These are phyloP conservation scores for Gliomastix tumulicola DNA, from an alignment of 2,329 filamentous ascomycete genomes.

Conservation along the genomic window DNA sequence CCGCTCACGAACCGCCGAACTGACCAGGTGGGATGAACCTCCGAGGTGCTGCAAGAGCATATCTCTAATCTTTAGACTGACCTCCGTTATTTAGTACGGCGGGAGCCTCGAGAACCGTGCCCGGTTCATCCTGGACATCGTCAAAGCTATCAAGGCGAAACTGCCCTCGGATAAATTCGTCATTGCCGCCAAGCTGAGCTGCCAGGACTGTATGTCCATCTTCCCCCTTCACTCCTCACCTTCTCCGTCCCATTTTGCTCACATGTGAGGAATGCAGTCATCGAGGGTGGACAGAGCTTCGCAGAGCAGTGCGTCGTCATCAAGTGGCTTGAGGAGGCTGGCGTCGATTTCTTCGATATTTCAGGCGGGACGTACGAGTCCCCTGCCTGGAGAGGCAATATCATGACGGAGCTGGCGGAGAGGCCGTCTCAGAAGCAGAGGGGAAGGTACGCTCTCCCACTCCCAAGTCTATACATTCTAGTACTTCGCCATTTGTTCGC, in stretches of 20 bases:
- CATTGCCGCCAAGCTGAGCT: conserved; percentile 1
- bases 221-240: too few species aligned
- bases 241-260: too few species aligned
- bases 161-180: conserved; percentile 1
- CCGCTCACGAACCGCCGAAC: conserved; percentile 35
- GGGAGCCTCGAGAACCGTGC: conserved; percentile 35
- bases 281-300: conserved; percentile 1
- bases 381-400: conserved; percentile 1
- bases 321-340: conserved; percentile 2
- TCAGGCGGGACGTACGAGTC: conserved; percentile 1
- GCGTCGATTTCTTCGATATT: conserved; percentile 1
- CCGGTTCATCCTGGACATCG: conserved; percentile 23
- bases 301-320: conserved; percentile 1
- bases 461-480: too few species aligned
- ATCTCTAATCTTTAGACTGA: neutral
- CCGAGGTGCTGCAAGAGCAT: neutral
- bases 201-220: conserved; percentile 1
- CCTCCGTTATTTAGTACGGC: conserved; percentile 26
- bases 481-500: too few species aligned
- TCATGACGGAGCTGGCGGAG: conserved; percentile 1
- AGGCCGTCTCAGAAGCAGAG: neutral
- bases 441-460: conserved; percentile 1
- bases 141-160: conserved; percentile 1
- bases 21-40: conserved; percentile 18
- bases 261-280: too few species aligned